Evolutionary conservation across 768 basidiomycete genomes (phyloP).

Genomic region (Rhodotorula babjevae): DNA sequence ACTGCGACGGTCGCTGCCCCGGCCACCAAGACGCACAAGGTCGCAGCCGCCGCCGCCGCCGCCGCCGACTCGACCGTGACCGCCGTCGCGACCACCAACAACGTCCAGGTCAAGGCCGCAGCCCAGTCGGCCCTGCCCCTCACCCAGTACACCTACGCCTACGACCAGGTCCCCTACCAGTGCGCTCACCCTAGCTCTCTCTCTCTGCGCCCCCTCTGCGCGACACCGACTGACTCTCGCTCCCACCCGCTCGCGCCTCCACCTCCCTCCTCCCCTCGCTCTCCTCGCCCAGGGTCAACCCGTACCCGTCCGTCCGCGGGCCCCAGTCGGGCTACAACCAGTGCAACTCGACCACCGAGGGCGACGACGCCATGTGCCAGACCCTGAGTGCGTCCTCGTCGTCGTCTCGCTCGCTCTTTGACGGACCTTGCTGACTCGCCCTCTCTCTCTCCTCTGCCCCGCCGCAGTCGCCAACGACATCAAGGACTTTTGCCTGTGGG

Average conservation of each 20-base stretch:
- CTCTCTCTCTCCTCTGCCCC: too few relatives aligned
- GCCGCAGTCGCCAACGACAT: slow-evolving; percentile 27
- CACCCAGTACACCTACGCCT: slow-evolving; percentile 31
- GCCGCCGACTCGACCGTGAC: neutral
- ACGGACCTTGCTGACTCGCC: too few relatives aligned
- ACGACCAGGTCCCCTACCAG: slow-evolving; percentile 11
- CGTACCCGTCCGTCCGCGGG: slow-evolving; percentile 6
- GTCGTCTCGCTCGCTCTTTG: neutral
- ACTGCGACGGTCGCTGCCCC: too few relatives aligned
- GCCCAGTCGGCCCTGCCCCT: slow-evolving; percentile 10
- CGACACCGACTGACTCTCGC: neutral
- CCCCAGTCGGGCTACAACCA: slow-evolving; percentile 10
- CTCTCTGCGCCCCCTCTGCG: too few relatives aligned
- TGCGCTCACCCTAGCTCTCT: neutral
- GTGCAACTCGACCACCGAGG: slow-evolving; percentile 23
- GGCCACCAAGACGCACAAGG: neutral
- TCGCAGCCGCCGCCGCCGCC: too few relatives aligned
- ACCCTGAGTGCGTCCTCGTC: slow-evolving; percentile 23
- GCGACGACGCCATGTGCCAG: slow-evolving; percentile 20
- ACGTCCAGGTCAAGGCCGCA: neutral
- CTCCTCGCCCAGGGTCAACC: slow-evolving; percentile 27
- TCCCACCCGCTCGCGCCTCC: neutral
- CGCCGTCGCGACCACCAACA: neutral
- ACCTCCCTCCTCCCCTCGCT: neutral
- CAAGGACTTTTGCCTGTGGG: slow-evolving; percentile 39